Percentiles rank a stretch among this genome's conserved stretches.
These are phyloP conservation scores for Geosmithia morbida DNA, from an alignment of 2,329 filamentous ascomycete species.

Conservation along the genomic window DNA sequence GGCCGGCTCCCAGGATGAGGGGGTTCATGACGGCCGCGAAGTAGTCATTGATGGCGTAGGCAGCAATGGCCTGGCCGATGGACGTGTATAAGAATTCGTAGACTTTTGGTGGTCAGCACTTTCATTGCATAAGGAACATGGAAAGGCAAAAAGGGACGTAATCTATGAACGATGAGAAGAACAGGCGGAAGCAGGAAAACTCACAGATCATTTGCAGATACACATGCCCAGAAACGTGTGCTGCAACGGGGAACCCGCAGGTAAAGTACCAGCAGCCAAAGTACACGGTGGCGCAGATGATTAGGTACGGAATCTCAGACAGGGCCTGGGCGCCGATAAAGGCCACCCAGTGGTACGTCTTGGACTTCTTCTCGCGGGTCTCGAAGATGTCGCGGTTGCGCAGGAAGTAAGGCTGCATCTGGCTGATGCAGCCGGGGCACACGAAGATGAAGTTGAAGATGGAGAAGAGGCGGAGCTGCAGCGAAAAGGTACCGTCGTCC, in stretches of 20 bases:
- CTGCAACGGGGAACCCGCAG: conserved; percentile 28
- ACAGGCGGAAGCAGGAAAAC: conserved; percentile 44
- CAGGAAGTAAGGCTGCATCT: conserved; percentile 65
- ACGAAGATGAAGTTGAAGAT: conserved; percentile 67
- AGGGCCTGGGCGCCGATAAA: conserved; percentile 60
- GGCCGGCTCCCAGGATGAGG: conserved; percentile 32
- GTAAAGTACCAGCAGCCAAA: conserved; percentile 44
- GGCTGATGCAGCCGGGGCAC: conserved; percentile 50
- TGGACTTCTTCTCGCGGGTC: conserved; percentile 60
- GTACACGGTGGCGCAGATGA: conserved; percentile 29
- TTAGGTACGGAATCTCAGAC: conserved; percentile 54
- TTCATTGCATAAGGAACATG: no score
- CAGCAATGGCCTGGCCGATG: conserved; percentile 60
- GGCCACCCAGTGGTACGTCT: conserved; percentile 61
- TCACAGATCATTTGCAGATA: conserved; percentile 30
- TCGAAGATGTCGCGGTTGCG: conserved; percentile 63
- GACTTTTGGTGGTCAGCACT: no score
- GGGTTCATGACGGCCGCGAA: conserved; percentile 46
- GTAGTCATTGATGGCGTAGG: conserved; percentile 53
- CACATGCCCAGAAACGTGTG: conserved; percentile 28
- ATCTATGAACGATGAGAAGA: conserved; percentile 33
- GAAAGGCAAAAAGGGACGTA: background rate
- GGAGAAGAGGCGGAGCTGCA: conserved; percentile 60
- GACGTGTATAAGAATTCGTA: conserved; percentile 59
- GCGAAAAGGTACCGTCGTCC: conserved; percentile 45